Base-by-base conservation (phyloP, 1,284 basidiomycete species). In the Leccinum pachyderme region DNA sequence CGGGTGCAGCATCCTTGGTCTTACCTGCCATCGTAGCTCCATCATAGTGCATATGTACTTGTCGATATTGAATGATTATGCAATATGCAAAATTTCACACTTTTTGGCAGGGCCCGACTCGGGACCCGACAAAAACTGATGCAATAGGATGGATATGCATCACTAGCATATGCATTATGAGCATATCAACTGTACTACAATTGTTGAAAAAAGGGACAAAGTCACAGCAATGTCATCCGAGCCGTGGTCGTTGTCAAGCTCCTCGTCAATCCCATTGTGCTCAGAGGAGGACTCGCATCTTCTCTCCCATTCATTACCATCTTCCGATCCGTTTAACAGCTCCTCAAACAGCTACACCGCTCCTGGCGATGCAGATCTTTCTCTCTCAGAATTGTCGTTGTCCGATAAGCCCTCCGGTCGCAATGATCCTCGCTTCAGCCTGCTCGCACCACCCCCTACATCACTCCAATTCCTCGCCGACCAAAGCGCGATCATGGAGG, bases 321-420 rank as follows among this genome's bases (percentile, higher is more conserved):
- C 74, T 27, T 51, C 68, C 5, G 70, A 71, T 45, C 49, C 65
- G 5, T 66, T 68, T 50, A 68, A 69, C 53, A 63, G 58, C 56
- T 74, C 74, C n/a, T 74, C 71, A 6, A 72, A 65, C n/a, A 73
- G 71, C 12, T 65, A 76, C 56, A 78, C 79, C 2, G 77, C 76
- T 5, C 75, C 73, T 18, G 76, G 76, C 15, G 76, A 76, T 44
- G 75, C 77, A 56, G 83, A 86, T 70, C 74, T 87, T 4, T 85
- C 83, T 4, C 67, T 86, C 49, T 85, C 85, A 3, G 84, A 87
- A 59, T 75, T 86, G 12, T 84, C 81, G 8, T 63, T 84, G 32
- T 67, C 73, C 24, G 76, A 80, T 55, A 75, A 69, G 39, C 68
- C 73, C 56, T 57, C 54, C 50, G 52, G 47, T 59, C 69, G 65